Conservation (phyloP, 31 red algal species). For the Endocladia muricata region DNA sequence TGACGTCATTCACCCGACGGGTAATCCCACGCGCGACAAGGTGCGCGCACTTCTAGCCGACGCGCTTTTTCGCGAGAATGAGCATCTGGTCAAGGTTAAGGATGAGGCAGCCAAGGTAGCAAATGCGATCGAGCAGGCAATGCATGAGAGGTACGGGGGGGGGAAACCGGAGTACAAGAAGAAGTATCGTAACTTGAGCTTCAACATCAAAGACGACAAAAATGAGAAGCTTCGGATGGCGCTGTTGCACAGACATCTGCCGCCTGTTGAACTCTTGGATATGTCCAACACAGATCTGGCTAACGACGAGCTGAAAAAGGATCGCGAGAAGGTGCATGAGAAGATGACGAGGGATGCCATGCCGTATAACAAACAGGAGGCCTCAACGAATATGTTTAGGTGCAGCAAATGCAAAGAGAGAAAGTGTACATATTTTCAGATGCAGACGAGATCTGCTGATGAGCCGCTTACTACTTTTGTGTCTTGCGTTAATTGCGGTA, state of each 20-base stretch:
- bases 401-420: slow-evolving; percentile 96
- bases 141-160: slow-evolving; percentile 52
- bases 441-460: slow-evolving; percentile 97
- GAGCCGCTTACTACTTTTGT: slow-evolving; percentile 99
- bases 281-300: slow-evolving; percentile 85
- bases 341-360: slow-evolving; percentile 84
- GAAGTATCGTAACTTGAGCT: slow-evolving; percentile 80
- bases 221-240: slow-evolving; percentile 65
- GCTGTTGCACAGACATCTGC: slow-evolving; percentile 52
- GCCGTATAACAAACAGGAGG: slow-evolving; percentile 58
- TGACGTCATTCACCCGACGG: slow-evolving; percentile 56
- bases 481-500: slow-evolving; percentile 87
- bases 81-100: slow-evolving; percentile 20
- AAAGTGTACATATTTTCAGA: slow-evolving; percentile 94
- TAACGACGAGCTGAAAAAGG: slow-evolving; percentile 80
- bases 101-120: slow-evolving; percentile 31
- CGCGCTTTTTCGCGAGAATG: slow-evolving; percentile 58
- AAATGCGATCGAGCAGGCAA: slow-evolving; percentile 59
- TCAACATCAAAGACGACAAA: slow-evolving; percentile 85
- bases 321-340: slow-evolving; percentile 53
- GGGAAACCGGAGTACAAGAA: slow-evolving; percentile 56
- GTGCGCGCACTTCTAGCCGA: slow-evolving; percentile 60
- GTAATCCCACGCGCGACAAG: slow-evolving; percentile 79
- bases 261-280: slow-evolving; percentile 59
- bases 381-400: slow-evolving; percentile 85